Evolutionary conservation across 306 rosid species (phyloP).

Genomic region (Fragaria nilgerrensis): DNA sequence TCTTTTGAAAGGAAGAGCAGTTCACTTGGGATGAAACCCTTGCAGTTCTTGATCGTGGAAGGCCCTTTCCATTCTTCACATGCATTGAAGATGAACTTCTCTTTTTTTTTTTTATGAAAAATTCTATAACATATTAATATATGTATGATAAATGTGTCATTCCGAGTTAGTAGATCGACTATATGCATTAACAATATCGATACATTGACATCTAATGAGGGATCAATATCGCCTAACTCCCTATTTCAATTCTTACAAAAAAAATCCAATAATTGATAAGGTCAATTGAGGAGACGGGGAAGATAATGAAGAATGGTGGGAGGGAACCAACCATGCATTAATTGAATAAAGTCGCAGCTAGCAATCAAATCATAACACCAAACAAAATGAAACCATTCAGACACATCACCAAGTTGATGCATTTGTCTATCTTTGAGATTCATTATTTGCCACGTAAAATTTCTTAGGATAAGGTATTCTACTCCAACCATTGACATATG

Average conservation of each 20-base stretch:
- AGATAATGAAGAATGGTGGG: not conserved
- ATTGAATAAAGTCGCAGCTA: not conserved
- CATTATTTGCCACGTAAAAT: slow-evolving; percentile 12
- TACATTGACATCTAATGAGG: no score
- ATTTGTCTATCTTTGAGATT: not conserved
- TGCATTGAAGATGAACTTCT: no score
- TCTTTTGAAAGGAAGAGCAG: not conserved
- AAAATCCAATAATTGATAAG: not conserved
- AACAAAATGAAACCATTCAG: not conserved
- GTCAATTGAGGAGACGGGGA: not conserved
- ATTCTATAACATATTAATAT: no score
- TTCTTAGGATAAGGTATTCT: not conserved
- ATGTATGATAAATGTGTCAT: no score
- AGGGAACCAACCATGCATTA: not conserved
- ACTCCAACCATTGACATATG: not conserved
- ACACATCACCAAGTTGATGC: not conserved
- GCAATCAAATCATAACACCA: not conserved
- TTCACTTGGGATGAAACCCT: not conserved
- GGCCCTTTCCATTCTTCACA: no score
- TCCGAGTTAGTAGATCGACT: not conserved
- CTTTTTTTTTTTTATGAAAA: no score
- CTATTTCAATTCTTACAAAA: no score
- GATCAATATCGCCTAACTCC: no score
- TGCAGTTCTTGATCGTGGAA: no score
- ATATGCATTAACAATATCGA: not conserved